Evolutionary conservation across 2,329 filamentous ascomycete species (phyloP), one percentile per base, ranked within the genome.

Genomic region (Capronia coronata): DNA sequence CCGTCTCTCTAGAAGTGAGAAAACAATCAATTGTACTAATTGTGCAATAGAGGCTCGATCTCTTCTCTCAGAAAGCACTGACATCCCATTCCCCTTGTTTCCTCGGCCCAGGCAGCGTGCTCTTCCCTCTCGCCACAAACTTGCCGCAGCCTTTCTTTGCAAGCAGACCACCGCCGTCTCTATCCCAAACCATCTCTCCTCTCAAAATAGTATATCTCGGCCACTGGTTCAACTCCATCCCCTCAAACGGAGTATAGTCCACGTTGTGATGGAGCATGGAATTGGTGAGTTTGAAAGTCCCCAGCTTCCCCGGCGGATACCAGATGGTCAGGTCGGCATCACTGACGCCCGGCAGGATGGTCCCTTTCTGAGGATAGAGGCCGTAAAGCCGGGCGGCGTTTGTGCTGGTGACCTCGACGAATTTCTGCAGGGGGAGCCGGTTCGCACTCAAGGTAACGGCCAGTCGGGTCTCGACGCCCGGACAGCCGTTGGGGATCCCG

Each of bases 171-270:
- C 68, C 75, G 78, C 75, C 77, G 75, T 66, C 62, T 8, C 62
- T 52, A 56, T 65, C 58, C 61, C 61, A 83, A 1, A 81, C 74
- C 0, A 83, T 70, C 52, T 75, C 64, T 0, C 80, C 80, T 48
- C 80, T 65, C 35, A 84, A 55, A 6, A 83, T 68, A 0, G 78
- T 82, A 59, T 76, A 82, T 16, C 79, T 68, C 9, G 79, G 79
- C 79, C 80, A 83, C 49, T 83, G 78, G 22, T 68, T 70, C 34
- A 83, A 59, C n/a, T 60, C 65, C 42, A 68, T 70, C 0, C 79
- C 78, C 61, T 83, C 79, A 57, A 76, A 83, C 0, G 79, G 79
- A 7, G 79, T 81, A 59, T 83, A 81, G 59, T 83, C 79, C 2
- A 80, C 74, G 52, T 77, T 71, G 60, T 83, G 79, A 62, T 83